Base-by-base conservation (phyloP, 2,329 filamentous ascomycete genomes). In the Penicillium decumbens region DNA sequence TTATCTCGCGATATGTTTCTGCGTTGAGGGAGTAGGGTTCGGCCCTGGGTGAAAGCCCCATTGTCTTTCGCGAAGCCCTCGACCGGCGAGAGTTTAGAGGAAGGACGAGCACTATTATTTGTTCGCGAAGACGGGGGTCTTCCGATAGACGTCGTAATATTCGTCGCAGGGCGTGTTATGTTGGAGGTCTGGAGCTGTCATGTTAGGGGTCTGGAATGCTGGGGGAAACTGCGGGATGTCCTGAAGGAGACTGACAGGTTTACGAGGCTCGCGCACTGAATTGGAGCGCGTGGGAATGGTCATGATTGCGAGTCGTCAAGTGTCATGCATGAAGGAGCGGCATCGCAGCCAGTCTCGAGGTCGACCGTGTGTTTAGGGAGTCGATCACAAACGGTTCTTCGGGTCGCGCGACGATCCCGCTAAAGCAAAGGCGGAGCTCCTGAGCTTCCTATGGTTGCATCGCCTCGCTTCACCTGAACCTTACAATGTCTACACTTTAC, bases 251-350 rank as follows among this genome's bases (percentile, higher is more conserved):
- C 62, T 63, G 37, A 63, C 66, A 53, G 65, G 60, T 54, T 64
- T 62, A 51, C 61, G 63, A 37, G 66, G 63, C 29, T 69, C 68
- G 32, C 67, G 66, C 40, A 68, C 55, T 18, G 67, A 70, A 43
- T 57, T 49, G 12, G 68, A 68, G 23, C 69, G 68, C 28, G 68
- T 71, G 15, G 70, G 70, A 37, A 72, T 70, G 40, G 70, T 67
- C 70, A 72, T 72, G 43, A n/a, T 61, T 13, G 33, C 33, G 33
- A 37, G 20, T 15, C 27, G 33, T 25, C 37, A 25, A 38, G 15
- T 30, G 47, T 45, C 41, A 52, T 45, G 8, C 43, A 33, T 20
- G 35, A 15, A 23, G 10, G 24, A 23, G 3, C 27, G 3, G 25
- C 24, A 42, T 47, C 30, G 38, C 38, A 35, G 20, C n/a, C 3